phyloP scores from a whole-genome alignment of 2,329 filamentous ascomycete genomes.

The Zasmidium cellare region DNA sequence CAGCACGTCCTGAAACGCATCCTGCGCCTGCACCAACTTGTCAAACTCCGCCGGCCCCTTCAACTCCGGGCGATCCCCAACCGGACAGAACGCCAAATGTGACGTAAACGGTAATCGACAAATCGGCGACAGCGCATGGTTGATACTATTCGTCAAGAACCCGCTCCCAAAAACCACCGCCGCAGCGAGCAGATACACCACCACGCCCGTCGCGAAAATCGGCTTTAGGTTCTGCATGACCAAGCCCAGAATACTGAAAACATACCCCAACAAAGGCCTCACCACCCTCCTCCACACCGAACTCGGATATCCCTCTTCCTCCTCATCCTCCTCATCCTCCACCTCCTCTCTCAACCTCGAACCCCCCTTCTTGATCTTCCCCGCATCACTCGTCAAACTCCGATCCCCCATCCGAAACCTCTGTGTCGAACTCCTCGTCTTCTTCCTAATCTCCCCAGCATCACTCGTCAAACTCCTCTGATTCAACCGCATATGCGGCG shows the following conservation, averaged over 20 bases:
- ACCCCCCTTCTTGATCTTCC: constrained; percentile 15
- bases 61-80: constrained; percentile 17
- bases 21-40: constrained; percentile 70
- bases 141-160: constrained; percentile 62
- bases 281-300: constrained; percentile 35
- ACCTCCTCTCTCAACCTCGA: constrained; percentile 17
- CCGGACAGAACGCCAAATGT: constrained; percentile 63
- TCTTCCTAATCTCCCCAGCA: constrained; percentile 27
- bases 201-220: constrained; percentile 62
- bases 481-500: constrained; percentile 32
- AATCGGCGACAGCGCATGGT: constrained; percentile 64
- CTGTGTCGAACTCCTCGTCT: constrained; percentile 25
- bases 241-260: constrained; percentile 57
- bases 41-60: constrained; percentile 63
- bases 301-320: constrained; percentile 15
- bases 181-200: constrained; percentile 62
- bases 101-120: constrained; percentile 69
- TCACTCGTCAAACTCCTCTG: constrained; percentile 32
- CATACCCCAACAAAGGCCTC: constrained; percentile 47
- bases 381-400: constrained; percentile 35
- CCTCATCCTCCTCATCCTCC: constrained; percentile 26
- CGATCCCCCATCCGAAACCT: constrained; percentile 27
- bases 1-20: constrained; percentile 74
- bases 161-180: constrained; percentile 61
- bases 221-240: constrained; percentile 64